Base-by-base conservation (phyloP, 371 early-diverging fungal species). In the Mortierella sp. region DNA sequence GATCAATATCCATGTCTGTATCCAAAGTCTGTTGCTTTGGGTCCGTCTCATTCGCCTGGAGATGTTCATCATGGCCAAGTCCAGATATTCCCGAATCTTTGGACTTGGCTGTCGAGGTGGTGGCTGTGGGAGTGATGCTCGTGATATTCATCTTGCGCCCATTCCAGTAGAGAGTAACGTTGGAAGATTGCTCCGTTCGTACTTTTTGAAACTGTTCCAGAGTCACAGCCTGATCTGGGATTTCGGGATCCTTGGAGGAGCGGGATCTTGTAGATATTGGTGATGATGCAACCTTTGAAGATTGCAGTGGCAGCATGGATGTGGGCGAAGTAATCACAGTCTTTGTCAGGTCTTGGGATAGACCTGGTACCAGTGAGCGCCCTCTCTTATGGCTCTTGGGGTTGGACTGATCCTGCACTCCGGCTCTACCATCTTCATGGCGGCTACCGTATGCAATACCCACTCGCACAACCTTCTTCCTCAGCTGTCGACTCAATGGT, bases 81-180 rank as follows among this genome's bases (percentile, higher is more conserved):
- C 34, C 10, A 34, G 10, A 4, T 10, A 7, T 4, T 34, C 4
- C 34, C 7, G 34, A 34, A 34, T 34, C 34, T 10, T 34, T 10
- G 10, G 4, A 10, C 7, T 34, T 10, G 34, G 10, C 10, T 4
- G 34, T 10, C 48, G 48, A 22, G 16, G 40, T n/a, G 22, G 9
- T 21, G 28, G 28, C 10, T 4, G 5, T 5, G 28, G 34, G 31
- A 28, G 52, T 12, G 31, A 12, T 5, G 0, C 8, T 51, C n/a
- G 51, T 19, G 10, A 28, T 51, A 21, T 31, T 39, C 54, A 61
- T 39, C 37, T 41, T 61, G 10, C 62, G 44, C 24, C 62, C 54
- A 27, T 61, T 61, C 62, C 62, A 61, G 53, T 41, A 53, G 19
- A 61, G 62, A 2, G 54, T 45, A 1, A 61, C 54, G 27, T 46